Base-by-base conservation (phyloP, 2,329 filamentous ascomycete species). In the Neonectria ditissima region DNA sequence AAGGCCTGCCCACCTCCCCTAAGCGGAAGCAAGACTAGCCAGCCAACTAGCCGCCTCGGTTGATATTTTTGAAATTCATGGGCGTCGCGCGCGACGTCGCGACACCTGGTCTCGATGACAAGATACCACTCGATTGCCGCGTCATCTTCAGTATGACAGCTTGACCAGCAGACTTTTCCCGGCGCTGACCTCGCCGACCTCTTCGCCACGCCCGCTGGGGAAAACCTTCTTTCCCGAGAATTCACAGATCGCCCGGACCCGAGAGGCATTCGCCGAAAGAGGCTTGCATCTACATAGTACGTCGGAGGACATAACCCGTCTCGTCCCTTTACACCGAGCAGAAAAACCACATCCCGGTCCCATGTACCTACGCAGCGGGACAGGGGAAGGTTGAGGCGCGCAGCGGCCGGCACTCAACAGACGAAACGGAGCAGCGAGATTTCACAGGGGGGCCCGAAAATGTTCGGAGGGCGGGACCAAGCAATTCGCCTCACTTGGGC, bases 401-500 rank as follows among this genome's bases (percentile, higher is more conserved):
- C 45, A 41, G 16, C 9, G 45, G 45, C 24, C 45, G 45, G 45
- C 24, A 48, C 45, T 48, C 45, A 28, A 48, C 45, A 48, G 8
- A 4, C 26, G 45, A 48, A 30, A 26, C 32, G 41, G 26, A 22
- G 63, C 32, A 37, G 32, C 11, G 5, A 37, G 32, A 16, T 37
- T 37, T 37, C 32, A 37, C 32, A 37, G 32, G 32, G 32, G 32
- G 32, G 14, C 14, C 68, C 68, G 65, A 70, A 66, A 65, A 69
- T 60, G 47, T 54, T 70, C 65, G 68, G 68, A 59, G 59, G 55
- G 45, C 47, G 53, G 59, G 44, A 60, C 39, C 39, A 57, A 7
- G 20, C n/a, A 26, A 54, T 34, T 51, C 44, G 54, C 50, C 55
- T 65, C 44, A 37, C 56, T n/a, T n/a, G 16, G 22, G 6, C 14